Evolutionary conservation across 768 basidiomycete genomes (phyloP).

Genomic region (Dentipellis sp.): DNA sequence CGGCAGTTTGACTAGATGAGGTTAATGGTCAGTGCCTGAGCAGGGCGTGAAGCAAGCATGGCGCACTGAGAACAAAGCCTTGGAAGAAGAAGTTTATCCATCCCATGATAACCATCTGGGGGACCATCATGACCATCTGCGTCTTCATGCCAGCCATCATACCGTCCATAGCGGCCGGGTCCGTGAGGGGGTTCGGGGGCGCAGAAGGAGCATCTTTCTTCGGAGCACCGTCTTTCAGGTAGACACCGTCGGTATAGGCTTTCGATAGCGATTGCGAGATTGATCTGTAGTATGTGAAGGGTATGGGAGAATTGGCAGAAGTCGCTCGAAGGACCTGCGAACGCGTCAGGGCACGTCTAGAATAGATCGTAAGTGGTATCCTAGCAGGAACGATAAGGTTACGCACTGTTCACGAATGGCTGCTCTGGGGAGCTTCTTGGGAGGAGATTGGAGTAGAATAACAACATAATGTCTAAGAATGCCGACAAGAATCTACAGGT

Average conservation of each 20-base stretch:
- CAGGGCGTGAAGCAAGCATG: neutral
- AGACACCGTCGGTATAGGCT: conserved; percentile 66
- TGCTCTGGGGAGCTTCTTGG: conserved; percentile 69
- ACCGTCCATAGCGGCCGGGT: conserved; percentile 90
- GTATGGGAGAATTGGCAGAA: conserved; percentile 73
- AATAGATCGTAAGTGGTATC: neutral
- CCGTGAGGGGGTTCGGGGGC: conserved; percentile 77
- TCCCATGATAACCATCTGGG: conserved; percentile 98
- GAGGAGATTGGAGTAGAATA: conserved; percentile 70
- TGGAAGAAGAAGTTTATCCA: conserved; percentile 99
- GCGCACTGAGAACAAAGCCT: conserved; percentile 94
- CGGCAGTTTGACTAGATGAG: conserved; percentile 77
- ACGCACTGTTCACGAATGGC: conserved; percentile 91
- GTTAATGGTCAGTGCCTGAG: neutral
- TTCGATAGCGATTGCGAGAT: conserved; percentile 68
- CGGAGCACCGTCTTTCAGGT: conserved; percentile 79
- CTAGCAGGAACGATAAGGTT: conserved; percentile 1
- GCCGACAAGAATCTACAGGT: conserved; percentile 76
- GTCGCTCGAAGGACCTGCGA: conserved; percentile 81
- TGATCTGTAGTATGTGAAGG: conserved; percentile 59
- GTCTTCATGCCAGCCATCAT: conserved; percentile 99
- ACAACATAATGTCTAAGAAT: conserved; percentile 90
- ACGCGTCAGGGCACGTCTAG: conserved; percentile 68
- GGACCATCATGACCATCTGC: conserved; percentile 98
- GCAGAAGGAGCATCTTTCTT: conserved; percentile 45